phyloP scores from a whole-genome alignment of 805 yeast genomes.

The Zygoascus bituminiphila region DNA sequence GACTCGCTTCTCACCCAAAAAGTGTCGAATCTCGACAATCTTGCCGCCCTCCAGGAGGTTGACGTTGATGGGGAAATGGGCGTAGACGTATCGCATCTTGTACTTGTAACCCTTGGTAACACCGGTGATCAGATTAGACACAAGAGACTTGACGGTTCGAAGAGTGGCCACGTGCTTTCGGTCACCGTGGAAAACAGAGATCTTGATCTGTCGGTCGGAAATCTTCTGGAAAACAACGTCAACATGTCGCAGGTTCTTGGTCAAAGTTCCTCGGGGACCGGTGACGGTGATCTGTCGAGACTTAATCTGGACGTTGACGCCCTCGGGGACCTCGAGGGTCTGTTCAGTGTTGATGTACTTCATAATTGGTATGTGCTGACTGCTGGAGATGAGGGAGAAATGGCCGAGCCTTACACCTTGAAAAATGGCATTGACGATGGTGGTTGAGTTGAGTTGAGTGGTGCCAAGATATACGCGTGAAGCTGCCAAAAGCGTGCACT shows the following conservation, averaged over 20 bases:
- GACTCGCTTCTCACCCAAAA: conserved; percentile 98
- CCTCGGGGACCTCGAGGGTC: conserved; percentile 80
- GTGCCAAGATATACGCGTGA: not conserved
- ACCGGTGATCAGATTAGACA: conserved; percentile 93
- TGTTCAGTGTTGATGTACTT: conserved; percentile 86
- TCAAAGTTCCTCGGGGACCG: conserved; percentile 96
- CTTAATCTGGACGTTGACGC: conserved; percentile 83
- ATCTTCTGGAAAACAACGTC: conserved; percentile 85
- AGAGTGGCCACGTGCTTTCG: conserved; percentile 99
- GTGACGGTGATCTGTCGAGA: conserved; percentile 83
- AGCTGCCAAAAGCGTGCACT: too few species aligned
- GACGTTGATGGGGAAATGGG: conserved; percentile 99
- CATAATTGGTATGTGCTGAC: conserved; percentile 35
- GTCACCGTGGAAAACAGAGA: conserved; percentile 97
- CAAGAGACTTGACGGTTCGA: conserved; percentile 95
- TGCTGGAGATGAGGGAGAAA: not conserved
- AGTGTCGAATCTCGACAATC: conserved; percentile 95
- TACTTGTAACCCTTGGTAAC: conserved; percentile 98
- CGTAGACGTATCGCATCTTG: conserved; percentile 99
- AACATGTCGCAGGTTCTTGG: conserved; percentile 88
- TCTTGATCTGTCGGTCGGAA: conserved; percentile 63
- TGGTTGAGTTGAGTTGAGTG: not conserved
- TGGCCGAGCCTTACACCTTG: too few species aligned
- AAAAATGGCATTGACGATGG: not conserved
- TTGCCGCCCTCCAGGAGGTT: conserved; percentile 75